These are phyloP conservation scores for Melastoma malabathricum DNA, from an alignment of 345 rosid genomes.

Conservation along the genomic window DNA sequence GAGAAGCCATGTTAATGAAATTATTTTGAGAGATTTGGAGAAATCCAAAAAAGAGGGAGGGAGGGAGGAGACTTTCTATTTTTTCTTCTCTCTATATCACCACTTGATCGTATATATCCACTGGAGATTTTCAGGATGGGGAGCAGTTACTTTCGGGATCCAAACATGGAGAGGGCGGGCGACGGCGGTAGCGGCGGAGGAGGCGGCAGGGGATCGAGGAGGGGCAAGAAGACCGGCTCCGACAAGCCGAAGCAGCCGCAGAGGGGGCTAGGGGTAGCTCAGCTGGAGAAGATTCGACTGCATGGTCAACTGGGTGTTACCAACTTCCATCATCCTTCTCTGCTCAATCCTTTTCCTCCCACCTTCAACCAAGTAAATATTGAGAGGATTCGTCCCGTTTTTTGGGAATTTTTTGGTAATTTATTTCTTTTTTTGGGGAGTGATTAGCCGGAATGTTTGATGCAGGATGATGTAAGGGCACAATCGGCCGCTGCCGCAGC, in stretches of 20 bases:
- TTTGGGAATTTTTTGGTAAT: no score
- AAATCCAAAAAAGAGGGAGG: no score
- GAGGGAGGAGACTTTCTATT: no score
- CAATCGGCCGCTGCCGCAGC: slow-evolving; percentile 44
- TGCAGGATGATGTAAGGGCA: slow-evolving; percentile 66
- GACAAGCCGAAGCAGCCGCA: slow-evolving; percentile 62
- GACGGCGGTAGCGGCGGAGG: slow-evolving; percentile 15
- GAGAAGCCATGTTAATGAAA: no score
- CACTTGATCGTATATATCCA: background rate
- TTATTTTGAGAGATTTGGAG: no score
- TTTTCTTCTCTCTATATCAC: background rate
- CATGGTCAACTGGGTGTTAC: slow-evolving; percentile 13
- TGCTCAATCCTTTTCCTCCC: slow-evolving; percentile 14
- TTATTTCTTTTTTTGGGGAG: slow-evolving; percentile 1
- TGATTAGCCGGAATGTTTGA: background rate
- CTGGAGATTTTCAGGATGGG: slow-evolving; percentile 42
- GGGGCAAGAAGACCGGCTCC: slow-evolving; percentile 58
- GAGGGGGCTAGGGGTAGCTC: slow-evolving; percentile 97
- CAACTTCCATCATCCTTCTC: slow-evolving; percentile 15
- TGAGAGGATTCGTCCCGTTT: background rate
- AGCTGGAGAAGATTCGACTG: slow-evolving; percentile 40
- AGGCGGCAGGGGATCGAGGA: slow-evolving; percentile 55
- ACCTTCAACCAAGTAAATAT: slow-evolving; percentile 45
- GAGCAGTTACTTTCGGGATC: slow-evolving; percentile 70
- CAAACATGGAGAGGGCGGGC: slow-evolving; percentile 30